These are phyloP conservation scores for Calonectria hawksworthii DNA, from an alignment of 2,329 filamentous ascomycete genomes.

Conservation along the genomic window DNA sequence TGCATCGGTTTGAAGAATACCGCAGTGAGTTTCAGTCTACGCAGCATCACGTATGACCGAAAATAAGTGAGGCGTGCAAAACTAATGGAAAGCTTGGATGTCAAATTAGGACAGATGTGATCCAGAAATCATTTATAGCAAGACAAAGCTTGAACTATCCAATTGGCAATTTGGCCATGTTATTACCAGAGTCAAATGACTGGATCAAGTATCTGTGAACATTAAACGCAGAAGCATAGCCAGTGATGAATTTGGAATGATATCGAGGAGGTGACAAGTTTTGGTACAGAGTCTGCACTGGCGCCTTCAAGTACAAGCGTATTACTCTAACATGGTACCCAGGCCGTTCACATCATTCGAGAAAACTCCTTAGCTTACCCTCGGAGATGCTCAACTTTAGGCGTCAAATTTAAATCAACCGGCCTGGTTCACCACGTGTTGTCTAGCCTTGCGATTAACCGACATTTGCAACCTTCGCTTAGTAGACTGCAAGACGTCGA, in stretches of 20 bases:
- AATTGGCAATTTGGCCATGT: not conserved
- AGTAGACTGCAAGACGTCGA: not conserved
- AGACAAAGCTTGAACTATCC: not conserved
- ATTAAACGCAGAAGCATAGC: too few relatives aligned
- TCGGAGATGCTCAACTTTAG: not conserved
- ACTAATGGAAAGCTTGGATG: not conserved
- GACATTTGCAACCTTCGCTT: slow-evolving; percentile 6
- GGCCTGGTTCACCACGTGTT: not conserved
- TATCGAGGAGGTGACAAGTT: too few relatives aligned
- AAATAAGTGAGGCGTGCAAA: not conserved
- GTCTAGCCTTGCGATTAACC: not conserved
- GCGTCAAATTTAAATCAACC: not conserved
- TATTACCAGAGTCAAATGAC: too few relatives aligned
- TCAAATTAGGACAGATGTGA: not conserved
- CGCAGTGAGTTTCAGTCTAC: not conserved
- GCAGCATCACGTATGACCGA: not conserved
- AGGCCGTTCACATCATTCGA: too few relatives aligned
- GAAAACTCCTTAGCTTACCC: too few relatives aligned
- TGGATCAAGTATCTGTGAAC: too few relatives aligned
- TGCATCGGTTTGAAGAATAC: too few relatives aligned
- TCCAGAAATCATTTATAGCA: not conserved
- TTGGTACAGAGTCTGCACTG: too few relatives aligned
- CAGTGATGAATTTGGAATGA: too few relatives aligned
- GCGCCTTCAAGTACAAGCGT: too few relatives aligned
- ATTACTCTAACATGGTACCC: too few relatives aligned